phyloP scores from a whole-genome alignment of 345 rosid genomes.

The Euphorbia pulcherrima region DNA sequence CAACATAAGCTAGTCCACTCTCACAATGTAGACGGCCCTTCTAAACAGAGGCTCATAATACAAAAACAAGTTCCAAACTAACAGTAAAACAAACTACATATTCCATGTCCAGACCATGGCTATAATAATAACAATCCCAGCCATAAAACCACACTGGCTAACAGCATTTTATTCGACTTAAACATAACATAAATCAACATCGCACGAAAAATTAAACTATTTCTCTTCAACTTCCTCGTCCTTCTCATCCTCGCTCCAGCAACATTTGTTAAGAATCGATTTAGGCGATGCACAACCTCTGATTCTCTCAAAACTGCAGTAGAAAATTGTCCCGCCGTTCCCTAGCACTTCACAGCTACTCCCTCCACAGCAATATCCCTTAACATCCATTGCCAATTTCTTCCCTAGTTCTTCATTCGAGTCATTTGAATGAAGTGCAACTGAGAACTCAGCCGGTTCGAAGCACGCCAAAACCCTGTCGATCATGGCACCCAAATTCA shows the following conservation, averaged over 20 bases:
- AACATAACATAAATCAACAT: not conserved
- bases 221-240: slow-evolving; percentile 33
- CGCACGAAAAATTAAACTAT: not conserved
- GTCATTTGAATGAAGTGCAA: slow-evolving; percentile 54
- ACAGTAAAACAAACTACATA: not conserved
- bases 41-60: not conserved
- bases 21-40: not conserved
- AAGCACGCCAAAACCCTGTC: slow-evolving; percentile 60
- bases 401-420: slow-evolving; percentile 16
- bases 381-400: slow-evolving; percentile 34
- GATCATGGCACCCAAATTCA: slow-evolving; percentile 40
- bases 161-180: not conserved
- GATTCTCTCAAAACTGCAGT: slow-evolving; percentile 40
- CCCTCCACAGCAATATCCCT: slow-evolving; percentile 48
- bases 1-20: not conserved
- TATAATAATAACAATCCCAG: not conserved
- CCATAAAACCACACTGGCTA: not conserved
- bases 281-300: slow-evolving; percentile 41
- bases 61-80: not conserved
- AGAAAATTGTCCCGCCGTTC: slow-evolving; percentile 49
- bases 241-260: slow-evolving; percentile 55
- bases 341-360: slow-evolving; percentile 49
- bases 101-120: not conserved
- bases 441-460: slow-evolving; percentile 52
- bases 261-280: slow-evolving; percentile 43